Evolutionary conservation across 495 filamentous ascomycete genomes (phyloP).

Genomic region (Aspergillus heteromorphus): DNA sequence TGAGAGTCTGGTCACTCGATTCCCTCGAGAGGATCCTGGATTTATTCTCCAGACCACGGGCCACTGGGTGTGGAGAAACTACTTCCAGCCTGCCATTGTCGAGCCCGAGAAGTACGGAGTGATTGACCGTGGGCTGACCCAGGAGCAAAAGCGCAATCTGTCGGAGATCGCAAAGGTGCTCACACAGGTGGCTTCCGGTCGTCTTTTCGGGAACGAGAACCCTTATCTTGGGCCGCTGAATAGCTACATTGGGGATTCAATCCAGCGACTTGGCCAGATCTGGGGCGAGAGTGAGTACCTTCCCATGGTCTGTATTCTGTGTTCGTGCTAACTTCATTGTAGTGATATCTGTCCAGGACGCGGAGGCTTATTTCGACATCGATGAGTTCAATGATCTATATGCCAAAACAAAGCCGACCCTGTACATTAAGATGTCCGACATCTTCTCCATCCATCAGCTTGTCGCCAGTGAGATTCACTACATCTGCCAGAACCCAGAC

Average conservation of each 20-base stretch:
- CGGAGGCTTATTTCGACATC: conserved; percentile 91
- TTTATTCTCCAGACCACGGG: conserved; percentile 77
- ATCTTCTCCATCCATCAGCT: conserved; percentile 95
- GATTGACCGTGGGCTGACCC: conserved; percentile 77
- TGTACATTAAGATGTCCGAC: conserved; percentile 98
- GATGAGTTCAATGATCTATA: conserved; percentile 98
- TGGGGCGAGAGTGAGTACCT: conserved; percentile 56
- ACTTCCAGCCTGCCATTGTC: conserved; percentile 81
- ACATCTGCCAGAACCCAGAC: conserved; percentile 71
- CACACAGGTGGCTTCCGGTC: conserved; percentile 76
- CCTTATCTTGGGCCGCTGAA: conserved; percentile 94
- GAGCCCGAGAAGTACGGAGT: conserved; percentile 88
- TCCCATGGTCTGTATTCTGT: neutral
- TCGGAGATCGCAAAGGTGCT: conserved; percentile 88
- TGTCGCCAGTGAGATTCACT: conserved; percentile 68
- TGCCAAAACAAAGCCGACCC: conserved; percentile 86
- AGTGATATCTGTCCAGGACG: conserved; percentile 78
- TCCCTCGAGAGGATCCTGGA: conserved; percentile 71
- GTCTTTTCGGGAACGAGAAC: conserved; percentile 87
- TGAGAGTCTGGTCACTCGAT: conserved; percentile 66
- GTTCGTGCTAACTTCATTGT: conserved; percentile 25
- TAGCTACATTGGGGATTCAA: conserved; percentile 78
- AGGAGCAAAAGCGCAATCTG: conserved; percentile 89
- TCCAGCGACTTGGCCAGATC: conserved; percentile 71
- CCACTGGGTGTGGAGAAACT: conserved; percentile 89